These are phyloP conservation scores for Aspergillus fructus DNA, from an alignment of 2,329 filamentous ascomycete species.

Conservation along the genomic window DNA sequence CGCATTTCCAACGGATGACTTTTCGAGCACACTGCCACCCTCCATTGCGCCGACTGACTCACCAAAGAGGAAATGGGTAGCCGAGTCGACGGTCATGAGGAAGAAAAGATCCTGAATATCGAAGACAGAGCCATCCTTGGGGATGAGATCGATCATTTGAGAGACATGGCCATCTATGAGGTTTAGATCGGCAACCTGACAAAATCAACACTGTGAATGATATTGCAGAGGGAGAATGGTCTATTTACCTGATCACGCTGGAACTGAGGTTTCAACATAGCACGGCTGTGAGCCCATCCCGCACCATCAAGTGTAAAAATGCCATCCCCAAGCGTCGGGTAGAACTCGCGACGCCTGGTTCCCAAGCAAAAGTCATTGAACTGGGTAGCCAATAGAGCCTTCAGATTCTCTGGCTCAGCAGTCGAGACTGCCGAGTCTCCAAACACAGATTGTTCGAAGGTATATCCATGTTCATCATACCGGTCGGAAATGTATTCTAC, in stretches of 20 bases:
- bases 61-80: slow-evolving; percentile 84
- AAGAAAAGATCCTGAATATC: slow-evolving; percentile 78
- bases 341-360: slow-evolving; percentile 65
- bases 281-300: slow-evolving; percentile 74
- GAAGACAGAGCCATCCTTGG: slow-evolving; percentile 51
- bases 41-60: slow-evolving; percentile 63
- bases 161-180: slow-evolving; percentile 78
- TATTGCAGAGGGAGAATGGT: background rate
- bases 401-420: slow-evolving; percentile 64
- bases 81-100: slow-evolving; percentile 76
- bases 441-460: slow-evolving; percentile 25
- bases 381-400: slow-evolving; percentile 78
- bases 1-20: slow-evolving; percentile 31
- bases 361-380: slow-evolving; percentile 83
- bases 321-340: slow-evolving; percentile 45
- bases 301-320: slow-evolving; percentile 71
- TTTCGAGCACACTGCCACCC: slow-evolving; percentile 52
- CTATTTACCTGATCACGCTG: slow-evolving; percentile 69
- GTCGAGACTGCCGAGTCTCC: slow-evolving; percentile 26
- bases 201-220: background rate
- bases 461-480: slow-evolving; percentile 25
- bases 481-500: slow-evolving; percentile 28
- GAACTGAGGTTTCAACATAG: slow-evolving; percentile 82
- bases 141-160: slow-evolving; percentile 64
- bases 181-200: slow-evolving; percentile 60